Percentiles rank a stretch among this genome's conserved stretches.
These are phyloP conservation scores for Xylariales sp. DNA, from an alignment of 2,329 filamentous ascomycete genomes.

Conservation along the genomic window DNA sequence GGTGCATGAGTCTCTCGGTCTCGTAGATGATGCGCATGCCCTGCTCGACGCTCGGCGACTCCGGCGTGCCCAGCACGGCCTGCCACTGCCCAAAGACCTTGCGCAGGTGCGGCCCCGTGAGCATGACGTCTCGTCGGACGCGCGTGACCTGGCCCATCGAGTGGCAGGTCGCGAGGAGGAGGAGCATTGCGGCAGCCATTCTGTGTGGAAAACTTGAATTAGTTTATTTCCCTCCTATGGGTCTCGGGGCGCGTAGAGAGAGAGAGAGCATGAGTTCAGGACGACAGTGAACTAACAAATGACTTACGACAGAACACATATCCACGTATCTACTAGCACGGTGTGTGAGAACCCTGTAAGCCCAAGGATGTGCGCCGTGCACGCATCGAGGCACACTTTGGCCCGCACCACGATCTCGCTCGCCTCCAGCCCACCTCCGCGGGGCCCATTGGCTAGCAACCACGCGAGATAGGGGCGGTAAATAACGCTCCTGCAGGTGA, in stretches of 20 bases:
- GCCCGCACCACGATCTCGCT: slow-evolving; percentile 19
- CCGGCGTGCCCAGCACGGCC: slow-evolving; percentile 28
- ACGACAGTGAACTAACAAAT: neutral
- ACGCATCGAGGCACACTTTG: slow-evolving; percentile 41
- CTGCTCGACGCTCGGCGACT: slow-evolving; percentile 42
- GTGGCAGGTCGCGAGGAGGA: slow-evolving; percentile 39
- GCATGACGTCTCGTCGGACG: slow-evolving; percentile 29
- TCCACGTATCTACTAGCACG: slow-evolving; percentile 49
- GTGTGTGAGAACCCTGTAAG: slow-evolving; percentile 44
- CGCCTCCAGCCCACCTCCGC: slow-evolving; percentile 10
- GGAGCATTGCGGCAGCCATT: slow-evolving; percentile 45
- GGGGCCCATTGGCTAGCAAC: slow-evolving; percentile 31
- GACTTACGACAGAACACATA: slow-evolving; percentile 47
- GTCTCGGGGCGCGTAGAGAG: too few relatives aligned
- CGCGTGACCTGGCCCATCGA: slow-evolving; percentile 31
- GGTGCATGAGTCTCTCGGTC: slow-evolving; percentile 38
- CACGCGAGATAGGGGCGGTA: slow-evolving; percentile 48
- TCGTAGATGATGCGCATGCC: slow-evolving; percentile 41
- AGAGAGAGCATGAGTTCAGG: neutral
- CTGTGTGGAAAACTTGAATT: too few relatives aligned
- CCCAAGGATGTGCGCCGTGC: slow-evolving; percentile 43
- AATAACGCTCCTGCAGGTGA: slow-evolving; percentile 48
- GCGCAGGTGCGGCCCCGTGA: slow-evolving; percentile 36
- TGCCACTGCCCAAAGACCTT: slow-evolving; percentile 38
- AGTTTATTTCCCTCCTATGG: too few relatives aligned